These are phyloP conservation scores for Colletotrichum tropicale DNA, from an alignment of 2,329 filamentous ascomycete species.

Conservation along the genomic window DNA sequence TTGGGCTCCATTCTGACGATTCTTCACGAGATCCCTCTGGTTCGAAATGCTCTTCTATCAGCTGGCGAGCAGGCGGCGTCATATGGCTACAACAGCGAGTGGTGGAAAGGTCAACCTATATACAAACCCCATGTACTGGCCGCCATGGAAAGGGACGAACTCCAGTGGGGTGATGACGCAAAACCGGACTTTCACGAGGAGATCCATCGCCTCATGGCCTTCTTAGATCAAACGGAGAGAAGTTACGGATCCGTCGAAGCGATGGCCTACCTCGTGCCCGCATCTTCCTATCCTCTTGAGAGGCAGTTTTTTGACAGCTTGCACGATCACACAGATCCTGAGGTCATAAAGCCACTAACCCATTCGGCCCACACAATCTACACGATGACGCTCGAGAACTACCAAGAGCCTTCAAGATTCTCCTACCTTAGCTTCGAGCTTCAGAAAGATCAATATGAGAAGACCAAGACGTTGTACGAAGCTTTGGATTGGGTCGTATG, in stretches of 20 bases:
- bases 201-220: slow-evolving; percentile 66
- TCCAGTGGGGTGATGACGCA: slow-evolving; percentile 32
- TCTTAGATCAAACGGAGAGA: slow-evolving; percentile 64
- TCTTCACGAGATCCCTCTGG: slow-evolving; percentile 62
- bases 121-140: slow-evolving; percentile 40
- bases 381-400: slow-evolving; percentile 31
- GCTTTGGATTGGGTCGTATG: slow-evolving; percentile 54
- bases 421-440: slow-evolving; percentile 47
- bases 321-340: slow-evolving; percentile 14
- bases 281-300: slow-evolving; percentile 37
- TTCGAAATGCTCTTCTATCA: slow-evolving; percentile 58
- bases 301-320: slow-evolving; percentile 51
- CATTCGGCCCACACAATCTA: slow-evolving; percentile 31
- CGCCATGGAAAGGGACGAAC: slow-evolving; percentile 33
- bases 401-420: slow-evolving; percentile 38
- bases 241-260: slow-evolving; percentile 61
- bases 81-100: slow-evolving; percentile 62
- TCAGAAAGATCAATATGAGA: slow-evolving; percentile 36
- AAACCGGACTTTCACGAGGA: slow-evolving; percentile 54
- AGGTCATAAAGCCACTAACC: slow-evolving; percentile 32
- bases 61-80: slow-evolving; percentile 42
- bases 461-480: slow-evolving; percentile 51
- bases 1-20: slow-evolving; percentile 63
- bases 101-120: slow-evolving; percentile 66
- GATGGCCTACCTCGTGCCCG: slow-evolving; percentile 43